phyloP scores from a whole-genome alignment of 2,329 filamentous ascomycete species.

The Rutstroemia sp. region DNA sequence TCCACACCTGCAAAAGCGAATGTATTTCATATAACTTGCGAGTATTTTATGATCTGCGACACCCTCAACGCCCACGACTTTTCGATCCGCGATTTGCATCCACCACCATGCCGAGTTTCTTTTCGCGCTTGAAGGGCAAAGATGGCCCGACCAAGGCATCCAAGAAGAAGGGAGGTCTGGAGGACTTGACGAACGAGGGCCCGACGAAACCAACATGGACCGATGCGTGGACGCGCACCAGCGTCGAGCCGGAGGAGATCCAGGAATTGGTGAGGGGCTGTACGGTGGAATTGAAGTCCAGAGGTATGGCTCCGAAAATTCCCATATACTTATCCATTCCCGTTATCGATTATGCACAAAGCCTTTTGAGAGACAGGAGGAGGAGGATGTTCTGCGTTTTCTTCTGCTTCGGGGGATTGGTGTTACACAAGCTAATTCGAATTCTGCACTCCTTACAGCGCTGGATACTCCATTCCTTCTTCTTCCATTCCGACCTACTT shows the following conservation, averaged over 20 bases:
- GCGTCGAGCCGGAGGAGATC: constrained; percentile 83
- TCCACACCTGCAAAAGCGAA: not conserved
- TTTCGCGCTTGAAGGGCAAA: constrained; percentile 53
- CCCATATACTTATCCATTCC: constrained; percentile 4
- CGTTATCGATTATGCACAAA: constrained; percentile 24
- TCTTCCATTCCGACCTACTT: constrained; percentile 86
- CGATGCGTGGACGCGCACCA: constrained; percentile 76
- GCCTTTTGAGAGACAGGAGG: constrained; percentile 1
- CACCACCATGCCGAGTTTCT: constrained; percentile 27
- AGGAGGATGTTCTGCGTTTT: not conserved
- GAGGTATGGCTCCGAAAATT: constrained; percentile 57
- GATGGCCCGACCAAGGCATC: constrained; percentile 49
- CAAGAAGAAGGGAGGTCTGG: constrained; percentile 59
- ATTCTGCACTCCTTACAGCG: constrained; percentile 41
- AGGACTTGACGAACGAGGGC: constrained; percentile 39
- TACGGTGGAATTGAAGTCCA: constrained; percentile 84
- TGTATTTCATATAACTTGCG: not conserved
- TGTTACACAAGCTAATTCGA: constrained; percentile 21
- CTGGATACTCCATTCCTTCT: constrained; percentile 89
- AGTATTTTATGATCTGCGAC: not conserved
- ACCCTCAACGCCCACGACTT: not conserved
- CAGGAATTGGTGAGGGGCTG: constrained; percentile 79
- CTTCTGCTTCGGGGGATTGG: constrained; percentile 1
- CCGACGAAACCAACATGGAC: constrained; percentile 74
- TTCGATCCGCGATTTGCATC: not conserved